Percentiles rank a stretch among this genome's conserved stretches.
phyloP scores from a whole-genome alignment of 2,329 filamentous ascomycete genomes.

The Penicillium digitatum region DNA sequence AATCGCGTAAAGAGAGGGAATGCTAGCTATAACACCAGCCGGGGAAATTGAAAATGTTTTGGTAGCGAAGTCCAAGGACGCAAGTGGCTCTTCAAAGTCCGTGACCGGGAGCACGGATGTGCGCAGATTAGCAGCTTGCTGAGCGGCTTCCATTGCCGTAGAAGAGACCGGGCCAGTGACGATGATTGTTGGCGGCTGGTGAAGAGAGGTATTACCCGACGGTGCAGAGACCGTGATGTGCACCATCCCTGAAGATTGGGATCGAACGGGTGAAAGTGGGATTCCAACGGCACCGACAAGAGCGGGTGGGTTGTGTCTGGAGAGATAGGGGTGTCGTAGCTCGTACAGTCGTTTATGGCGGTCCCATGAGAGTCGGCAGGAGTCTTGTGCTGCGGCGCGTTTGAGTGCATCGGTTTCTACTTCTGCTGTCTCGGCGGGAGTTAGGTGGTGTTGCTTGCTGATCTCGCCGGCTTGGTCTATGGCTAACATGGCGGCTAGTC shows the following conservation, averaged over 20 bases:
- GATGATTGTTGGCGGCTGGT: slow-evolving; percentile 36
- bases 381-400: slow-evolving; percentile 45
- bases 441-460: slow-evolving; percentile 39
- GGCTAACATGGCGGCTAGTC: slow-evolving; percentile 48
- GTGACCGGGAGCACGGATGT: slow-evolving; percentile 41
- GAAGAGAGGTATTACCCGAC: slow-evolving; percentile 22
- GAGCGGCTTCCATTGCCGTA: slow-evolving; percentile 34
- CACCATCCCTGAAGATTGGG: slow-evolving; percentile 34
- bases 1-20: slow-evolving; percentile 47
- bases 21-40: slow-evolving; percentile 37
- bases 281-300: slow-evolving; percentile 36
- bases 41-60: slow-evolving; percentile 42
- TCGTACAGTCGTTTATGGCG: slow-evolving; percentile 41
- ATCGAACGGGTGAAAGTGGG: slow-evolving; percentile 31
- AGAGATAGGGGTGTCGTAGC: slow-evolving; percentile 45
- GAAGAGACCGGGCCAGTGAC: slow-evolving; percentile 38
- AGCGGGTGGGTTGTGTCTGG: slow-evolving; percentile 27
- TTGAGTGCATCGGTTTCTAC: slow-evolving; percentile 44
- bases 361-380: slow-evolving; percentile 46
- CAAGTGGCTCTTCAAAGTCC: slow-evolving; percentile 39
- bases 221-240: slow-evolving; percentile 42
- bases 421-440: slow-evolving; percentile 40
- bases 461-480: slow-evolving; percentile 45
- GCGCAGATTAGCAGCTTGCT: slow-evolving; percentile 32
- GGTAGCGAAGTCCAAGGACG: slow-evolving; percentile 43